Conservation (phyloP, 2,329 filamentous ascomycete genomes). For the Phyllosticta citrichinensis region DNA sequence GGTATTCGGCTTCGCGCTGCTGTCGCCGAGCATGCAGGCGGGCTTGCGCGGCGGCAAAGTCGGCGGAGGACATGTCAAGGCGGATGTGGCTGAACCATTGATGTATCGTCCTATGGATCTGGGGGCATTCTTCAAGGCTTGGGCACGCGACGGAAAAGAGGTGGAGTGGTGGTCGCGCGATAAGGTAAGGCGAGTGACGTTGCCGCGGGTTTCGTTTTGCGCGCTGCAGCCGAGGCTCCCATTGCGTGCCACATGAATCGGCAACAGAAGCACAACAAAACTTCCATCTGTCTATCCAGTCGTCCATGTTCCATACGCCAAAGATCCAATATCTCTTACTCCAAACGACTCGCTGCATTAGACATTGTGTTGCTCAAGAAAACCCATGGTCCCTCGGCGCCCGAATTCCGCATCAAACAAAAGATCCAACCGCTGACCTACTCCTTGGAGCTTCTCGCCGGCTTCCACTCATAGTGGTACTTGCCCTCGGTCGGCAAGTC, state of each 20-base stretch:
- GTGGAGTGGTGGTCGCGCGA: background rate
- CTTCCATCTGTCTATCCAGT: background rate
- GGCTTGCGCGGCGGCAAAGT: slow-evolving; percentile 83
- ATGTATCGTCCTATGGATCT: background rate
- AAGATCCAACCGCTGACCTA: background rate
- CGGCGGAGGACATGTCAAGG: slow-evolving; percentile 42
- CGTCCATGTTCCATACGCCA: background rate
- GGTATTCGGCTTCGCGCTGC: slow-evolving; percentile 59
- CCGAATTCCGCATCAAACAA: background rate
- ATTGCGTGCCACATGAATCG: background rate
- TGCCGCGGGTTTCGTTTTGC: background rate
- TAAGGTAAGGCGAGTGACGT: background rate
- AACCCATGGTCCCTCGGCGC: background rate
- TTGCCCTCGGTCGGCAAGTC: slow-evolving; percentile 46
- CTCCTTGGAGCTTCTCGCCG: slow-evolving; percentile 18
- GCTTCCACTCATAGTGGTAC: slow-evolving; percentile 55
- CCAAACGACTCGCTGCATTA: background rate
- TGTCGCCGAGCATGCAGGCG: slow-evolving; percentile 73
- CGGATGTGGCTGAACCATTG: background rate
- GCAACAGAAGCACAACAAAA: background rate
- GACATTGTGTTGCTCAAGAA: background rate
- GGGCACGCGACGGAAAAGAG: background rate
- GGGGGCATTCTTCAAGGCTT: background rate
- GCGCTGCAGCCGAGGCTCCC: background rate
- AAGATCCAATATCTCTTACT: background rate